A percentile compares a stretch with the other conserved stretches of the same genome.
phyloP scores from a whole-genome alignment of 768 basidiomycete genomes.

The Trametes maxima region DNA sequence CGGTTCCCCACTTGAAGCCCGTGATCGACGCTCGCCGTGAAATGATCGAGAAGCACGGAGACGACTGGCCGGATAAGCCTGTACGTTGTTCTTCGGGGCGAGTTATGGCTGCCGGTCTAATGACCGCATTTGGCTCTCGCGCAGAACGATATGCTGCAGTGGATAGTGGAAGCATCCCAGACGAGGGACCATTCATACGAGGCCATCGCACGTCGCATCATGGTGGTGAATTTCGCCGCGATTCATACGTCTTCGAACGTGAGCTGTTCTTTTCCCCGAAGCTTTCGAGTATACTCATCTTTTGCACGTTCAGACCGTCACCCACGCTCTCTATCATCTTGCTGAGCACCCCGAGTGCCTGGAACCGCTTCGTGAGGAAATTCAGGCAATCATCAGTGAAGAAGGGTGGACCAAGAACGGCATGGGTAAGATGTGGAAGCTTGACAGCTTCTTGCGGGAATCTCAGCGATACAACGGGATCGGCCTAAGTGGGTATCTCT shows the following conservation, averaged over 20 bases:
- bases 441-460: slow-evolving; percentile 39
- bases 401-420: slow-evolving; percentile 36
- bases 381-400: slow-evolving; percentile 27
- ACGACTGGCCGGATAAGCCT: slow-evolving; percentile 30
- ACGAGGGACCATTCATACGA: slow-evolving; percentile 22
- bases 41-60: slow-evolving; percentile 23
- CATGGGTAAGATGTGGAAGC: slow-evolving; percentile 33
- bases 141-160: slow-evolving; percentile 50
- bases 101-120: neutral
- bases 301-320: slow-evolving; percentile 25
- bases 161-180: slow-evolving; percentile 45
- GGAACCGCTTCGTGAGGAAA: slow-evolving; percentile 32
- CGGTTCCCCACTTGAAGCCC: slow-evolving; percentile 19
- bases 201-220: slow-evolving; percentile 34
- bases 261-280: neutral
- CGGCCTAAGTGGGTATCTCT: slow-evolving; percentile 1
- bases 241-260: slow-evolving; percentile 38
- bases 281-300: neutral
- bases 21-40: slow-evolving; percentile 28
- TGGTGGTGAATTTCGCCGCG: slow-evolving; percentile 37
- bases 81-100: slow-evolving; percentile 18
- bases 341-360: slow-evolving; percentile 32
- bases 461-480: slow-evolving; percentile 27
- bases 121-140: neutral
- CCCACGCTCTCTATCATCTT: slow-evolving; percentile 32